Percentiles rank a stretch among this genome's conserved stretches.
Conservation (phyloP, 495 filamentous ascomycete genomes). For the Trichocladium antarcticum region DNA sequence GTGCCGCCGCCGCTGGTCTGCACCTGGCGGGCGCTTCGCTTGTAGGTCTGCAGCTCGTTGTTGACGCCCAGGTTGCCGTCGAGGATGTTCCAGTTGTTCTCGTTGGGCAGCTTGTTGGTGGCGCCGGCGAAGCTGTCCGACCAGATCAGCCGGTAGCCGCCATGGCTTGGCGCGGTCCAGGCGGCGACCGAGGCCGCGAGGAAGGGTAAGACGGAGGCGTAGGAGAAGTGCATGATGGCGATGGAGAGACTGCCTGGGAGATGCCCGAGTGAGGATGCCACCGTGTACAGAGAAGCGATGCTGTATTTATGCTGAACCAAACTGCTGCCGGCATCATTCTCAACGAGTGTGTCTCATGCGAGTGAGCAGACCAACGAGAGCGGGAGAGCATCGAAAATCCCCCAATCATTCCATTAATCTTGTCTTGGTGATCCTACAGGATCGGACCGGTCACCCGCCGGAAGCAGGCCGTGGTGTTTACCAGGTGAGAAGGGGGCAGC, state of each 20-base stretch:
- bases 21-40: slow-evolving; percentile 25
- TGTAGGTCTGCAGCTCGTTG: slow-evolving; percentile 37
- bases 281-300: neutral
- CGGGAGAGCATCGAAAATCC: neutral
- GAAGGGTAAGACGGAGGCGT: slow-evolving; percentile 3
- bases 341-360: neutral
- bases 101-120: slow-evolving; percentile 21
- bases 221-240: slow-evolving; percentile 13
- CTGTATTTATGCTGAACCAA: neutral
- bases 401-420: no score
- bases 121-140: slow-evolving; percentile 31
- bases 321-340: neutral
- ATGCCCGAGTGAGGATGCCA: neutral
- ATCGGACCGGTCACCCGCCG: neutral
- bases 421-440: no score
- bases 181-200: slow-evolving; percentile 18
- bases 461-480: neutral
- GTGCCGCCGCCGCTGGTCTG: slow-evolving; percentile 35
- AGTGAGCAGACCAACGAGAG: neutral
- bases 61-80: slow-evolving; percentile 29
- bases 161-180: slow-evolving; percentile 24
- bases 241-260: no score
- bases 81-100: slow-evolving; percentile 35
- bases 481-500: neutral
- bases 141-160: slow-evolving; percentile 28